These are phyloP conservation scores for Tylopilus sp. DNA, from an alignment of 768 basidiomycete species.

Conservation along the genomic window DNA sequence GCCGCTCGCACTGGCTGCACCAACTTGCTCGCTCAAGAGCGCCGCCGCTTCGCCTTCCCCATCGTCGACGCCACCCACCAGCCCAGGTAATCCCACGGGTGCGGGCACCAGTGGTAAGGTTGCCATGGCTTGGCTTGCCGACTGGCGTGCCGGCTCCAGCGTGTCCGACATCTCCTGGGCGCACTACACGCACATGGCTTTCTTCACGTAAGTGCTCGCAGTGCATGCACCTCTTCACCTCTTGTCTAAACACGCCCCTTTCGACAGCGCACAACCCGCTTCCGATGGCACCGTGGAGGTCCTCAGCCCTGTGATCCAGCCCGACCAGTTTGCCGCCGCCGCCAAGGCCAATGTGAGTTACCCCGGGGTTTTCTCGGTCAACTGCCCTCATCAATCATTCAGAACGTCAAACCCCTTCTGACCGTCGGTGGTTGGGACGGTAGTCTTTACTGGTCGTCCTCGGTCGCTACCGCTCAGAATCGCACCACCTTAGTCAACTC, in stretches of 20 bases:
- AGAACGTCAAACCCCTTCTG: conserved; percentile 56
- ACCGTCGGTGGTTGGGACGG: conserved; percentile 71
- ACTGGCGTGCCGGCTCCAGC: conserved; percentile 54
- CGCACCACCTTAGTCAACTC: conserved; percentile 58
- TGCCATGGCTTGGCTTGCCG: conserved; percentile 67
- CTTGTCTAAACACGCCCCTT: background rate
- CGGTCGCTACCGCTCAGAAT: conserved; percentile 51
- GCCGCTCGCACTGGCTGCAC: conserved; percentile 30
- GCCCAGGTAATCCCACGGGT: conserved; percentile 16
- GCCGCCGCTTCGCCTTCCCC: conserved; percentile 1
- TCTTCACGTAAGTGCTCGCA: conserved; percentile 45
- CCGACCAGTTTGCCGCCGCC: conserved; percentile 21
- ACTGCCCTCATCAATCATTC: background rate
- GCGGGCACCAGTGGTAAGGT: conserved; percentile 33
- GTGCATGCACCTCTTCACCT: background rate
- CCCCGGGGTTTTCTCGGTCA: background rate
- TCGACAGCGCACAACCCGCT: conserved; percentile 23
- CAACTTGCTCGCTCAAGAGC: conserved; percentile 21
- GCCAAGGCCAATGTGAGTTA: conserved; percentile 26
- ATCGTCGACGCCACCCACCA: background rate
- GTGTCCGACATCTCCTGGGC: conserved; percentile 58
- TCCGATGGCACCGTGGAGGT: conserved; percentile 12
- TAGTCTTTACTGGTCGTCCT: conserved; percentile 56
- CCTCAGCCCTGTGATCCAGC: background rate
- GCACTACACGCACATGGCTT: conserved; percentile 65